Evolutionary conservation across 768 basidiomycete species (phyloP), one percentile per base, ranked within the genome.

Genomic region (Rhodosporidiobolus sp.): DNA sequence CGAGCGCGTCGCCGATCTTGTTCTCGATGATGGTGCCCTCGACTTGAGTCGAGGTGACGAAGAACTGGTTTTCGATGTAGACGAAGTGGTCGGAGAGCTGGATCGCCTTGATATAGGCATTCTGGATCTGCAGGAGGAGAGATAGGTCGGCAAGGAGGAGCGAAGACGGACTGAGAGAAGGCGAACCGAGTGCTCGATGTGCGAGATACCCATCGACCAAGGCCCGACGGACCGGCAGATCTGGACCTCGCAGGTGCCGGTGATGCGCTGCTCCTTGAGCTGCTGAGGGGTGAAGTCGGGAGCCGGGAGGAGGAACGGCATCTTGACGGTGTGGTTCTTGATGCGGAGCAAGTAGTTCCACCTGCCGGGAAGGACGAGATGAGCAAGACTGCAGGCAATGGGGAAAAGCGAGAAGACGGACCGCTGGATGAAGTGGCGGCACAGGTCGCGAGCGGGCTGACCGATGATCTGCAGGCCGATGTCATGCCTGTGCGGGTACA

Each of bases 191-290:
- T 88, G 87, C 81, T 99, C 96, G 58, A 89, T 86, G 65, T 87
- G 88, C 28, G 87, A 85, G 6, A 94, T 97, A 6, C 94, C 96
- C 81, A 98, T 85, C 4, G 94, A 97, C 96, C 96, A 99, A 3
- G 92, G 91, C 4, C 94, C 93, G 20, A 91, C 90, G 24, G 92
- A 95, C 34, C 96, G 88, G 80, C 93, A 95, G 73, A 99, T 92
- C 79, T 99, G 96, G 79, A 96, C 85, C 80, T 99, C 96, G 81
- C 94, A 97, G 0, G 95, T 98, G 14, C 96, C 96, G 1, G 91
- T 92, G 52, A 99, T 84, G 46, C 91, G 90, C 82, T 91, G 83
- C 32, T 87, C 84, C 34, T 86, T 83, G 11, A 99, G 84, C 73
- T 98, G 92, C 11, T 86, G 85, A 24, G 88, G 86, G 74, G 85